Conservation (phyloP, 2,329 filamentous ascomycete species). For the Allantophomopsis cytisporea region DNA sequence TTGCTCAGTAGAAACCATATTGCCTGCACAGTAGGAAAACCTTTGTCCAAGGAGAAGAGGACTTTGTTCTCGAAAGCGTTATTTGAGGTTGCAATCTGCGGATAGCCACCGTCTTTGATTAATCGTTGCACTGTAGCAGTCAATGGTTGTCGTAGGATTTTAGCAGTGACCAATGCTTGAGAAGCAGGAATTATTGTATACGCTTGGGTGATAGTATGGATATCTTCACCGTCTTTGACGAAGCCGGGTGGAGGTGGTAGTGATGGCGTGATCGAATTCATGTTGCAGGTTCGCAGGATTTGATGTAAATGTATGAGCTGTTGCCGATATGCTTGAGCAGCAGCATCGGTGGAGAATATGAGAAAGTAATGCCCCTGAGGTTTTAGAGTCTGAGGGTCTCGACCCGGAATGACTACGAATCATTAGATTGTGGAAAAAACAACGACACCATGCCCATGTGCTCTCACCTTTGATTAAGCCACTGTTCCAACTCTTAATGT, state of each 20-base stretch:
- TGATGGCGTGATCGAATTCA: conserved; percentile 22
- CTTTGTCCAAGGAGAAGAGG: conserved; percentile 12
- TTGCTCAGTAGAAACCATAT: conserved; percentile 9
- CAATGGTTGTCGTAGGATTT: conserved; percentile 20
- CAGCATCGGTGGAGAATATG: conserved; percentile 46
- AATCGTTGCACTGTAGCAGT: conserved; percentile 16
- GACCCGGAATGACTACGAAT: conserved; percentile 42
- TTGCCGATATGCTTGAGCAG: conserved; percentile 46
- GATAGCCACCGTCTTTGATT: conserved; percentile 20
- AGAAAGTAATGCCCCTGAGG: conserved; percentile 54
- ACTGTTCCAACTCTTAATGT: conserved; percentile 55
- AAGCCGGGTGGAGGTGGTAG: conserved; percentile 26
- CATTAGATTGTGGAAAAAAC: conserved; percentile 2
- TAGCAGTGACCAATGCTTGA: conserved; percentile 18
- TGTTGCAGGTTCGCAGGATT: conserved; percentile 26
- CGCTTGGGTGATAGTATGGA: conserved; percentile 26
- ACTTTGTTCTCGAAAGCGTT: conserved; percentile 13
- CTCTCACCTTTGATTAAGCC: conserved; percentile 41
- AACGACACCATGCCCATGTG: not conserved
- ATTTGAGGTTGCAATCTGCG: conserved; percentile 6
- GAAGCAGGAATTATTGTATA: conserved; percentile 36
- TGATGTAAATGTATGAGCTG: conserved; percentile 36
- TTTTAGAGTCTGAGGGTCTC: conserved; percentile 48
- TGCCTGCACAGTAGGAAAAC: conserved; percentile 6
- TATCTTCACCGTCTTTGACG: conserved; percentile 30